phyloP scores from a whole-genome alignment of 306 rosid species.

The Vigna trinervia region DNA sequence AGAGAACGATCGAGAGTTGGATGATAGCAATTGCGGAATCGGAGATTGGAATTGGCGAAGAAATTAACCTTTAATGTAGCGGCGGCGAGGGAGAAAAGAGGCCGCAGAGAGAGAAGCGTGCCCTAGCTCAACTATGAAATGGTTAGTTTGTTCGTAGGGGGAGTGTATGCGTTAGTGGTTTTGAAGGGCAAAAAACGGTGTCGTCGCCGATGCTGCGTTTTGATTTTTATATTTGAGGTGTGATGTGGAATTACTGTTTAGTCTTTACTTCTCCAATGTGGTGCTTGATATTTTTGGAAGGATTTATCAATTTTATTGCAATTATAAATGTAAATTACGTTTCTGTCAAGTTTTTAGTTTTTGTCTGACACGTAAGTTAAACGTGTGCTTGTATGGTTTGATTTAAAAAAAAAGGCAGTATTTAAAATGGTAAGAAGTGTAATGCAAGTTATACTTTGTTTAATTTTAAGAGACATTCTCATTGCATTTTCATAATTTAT shows the following conservation, averaged over 20 bases:
- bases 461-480: too few species aligned
- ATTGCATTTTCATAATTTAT: too few species aligned
- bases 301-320: background rate
- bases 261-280: background rate
- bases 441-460: too few species aligned
- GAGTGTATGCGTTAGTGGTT: background rate
- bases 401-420: too few species aligned
- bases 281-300: background rate
- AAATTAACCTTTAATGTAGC: background rate
- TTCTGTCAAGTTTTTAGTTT: too few species aligned
- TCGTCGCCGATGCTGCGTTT: background rate
- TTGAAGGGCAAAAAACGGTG: background rate
- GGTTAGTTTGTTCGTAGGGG: background rate
- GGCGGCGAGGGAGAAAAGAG: background rate
- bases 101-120: slow-evolving; percentile 31
- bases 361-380: too few species aligned
- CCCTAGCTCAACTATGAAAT: slow-evolving; percentile 18
- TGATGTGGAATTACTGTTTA: background rate
- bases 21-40: background rate
- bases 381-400: too few species aligned
- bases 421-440: too few species aligned
- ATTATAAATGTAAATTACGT: background rate
- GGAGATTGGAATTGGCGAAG: background rate
- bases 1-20: background rate
- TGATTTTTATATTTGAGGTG: background rate